phyloP scores from a whole-genome alignment of 139 green algal species.

The Chlamydomonas sp. region DNA sequence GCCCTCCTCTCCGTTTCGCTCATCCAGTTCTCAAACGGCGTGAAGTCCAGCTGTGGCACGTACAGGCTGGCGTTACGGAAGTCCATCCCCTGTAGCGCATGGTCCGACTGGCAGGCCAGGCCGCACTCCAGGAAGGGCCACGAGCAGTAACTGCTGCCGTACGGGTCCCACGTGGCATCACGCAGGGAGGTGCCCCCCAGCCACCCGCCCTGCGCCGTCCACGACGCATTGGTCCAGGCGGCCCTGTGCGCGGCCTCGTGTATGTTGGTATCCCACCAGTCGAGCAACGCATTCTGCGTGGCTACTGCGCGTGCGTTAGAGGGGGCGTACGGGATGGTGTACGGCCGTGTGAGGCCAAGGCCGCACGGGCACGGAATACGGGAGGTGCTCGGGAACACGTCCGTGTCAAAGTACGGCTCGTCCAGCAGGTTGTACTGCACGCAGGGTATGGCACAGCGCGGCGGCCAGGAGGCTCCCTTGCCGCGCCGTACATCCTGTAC shows the following conservation, averaged over 20 bases:
- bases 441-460: conserved; percentile 6
- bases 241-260: not conserved
- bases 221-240: not conserved
- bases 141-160: conserved; percentile 3
- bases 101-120: not conserved
- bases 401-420: not conserved
- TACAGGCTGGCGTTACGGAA: conserved; percentile 25
- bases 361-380: not conserved
- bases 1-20: not conserved
- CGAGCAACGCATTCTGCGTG: not conserved
- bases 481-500: not conserved
- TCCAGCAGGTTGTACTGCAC: conserved; percentile 19
- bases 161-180: not conserved
- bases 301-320: not conserved
- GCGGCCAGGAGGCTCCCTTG: not conserved
- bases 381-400: not conserved
- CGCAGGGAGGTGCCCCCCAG: not conserved
- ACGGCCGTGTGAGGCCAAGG: not conserved
- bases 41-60: conserved; percentile 6
- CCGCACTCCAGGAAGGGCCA: conserved; percentile 21
- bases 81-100: conserved; percentile 13
- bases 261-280: conserved; percentile 4
- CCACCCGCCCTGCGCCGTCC: not conserved
- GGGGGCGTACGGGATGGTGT: not conserved
- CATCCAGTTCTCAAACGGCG: not conserved